A percentile compares a stretch with the other conserved stretches of the same genome.
Evolutionary conservation across 2,329 filamentous ascomycete species (phyloP).

Genomic region (Colletotrichum zoysiae): DNA sequence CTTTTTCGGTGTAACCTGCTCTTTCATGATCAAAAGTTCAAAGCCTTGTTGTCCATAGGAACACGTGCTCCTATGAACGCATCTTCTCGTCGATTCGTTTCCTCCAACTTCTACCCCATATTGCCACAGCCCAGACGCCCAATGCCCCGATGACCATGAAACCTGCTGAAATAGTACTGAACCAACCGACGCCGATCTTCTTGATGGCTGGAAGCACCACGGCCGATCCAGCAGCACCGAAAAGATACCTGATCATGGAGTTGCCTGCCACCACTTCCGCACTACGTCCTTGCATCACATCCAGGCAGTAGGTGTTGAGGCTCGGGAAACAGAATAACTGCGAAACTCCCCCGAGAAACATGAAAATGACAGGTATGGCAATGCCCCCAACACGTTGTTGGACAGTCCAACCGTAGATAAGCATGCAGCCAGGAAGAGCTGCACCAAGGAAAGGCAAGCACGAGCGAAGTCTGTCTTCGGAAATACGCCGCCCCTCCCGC

Average conservation of each 20-base stretch:
- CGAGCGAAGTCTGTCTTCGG: conserved; percentile 77
- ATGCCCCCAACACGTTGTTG: conserved; percentile 48
- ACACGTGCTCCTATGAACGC: neutral
- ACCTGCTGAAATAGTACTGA: conserved; percentile 72
- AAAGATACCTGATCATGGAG: conserved; percentile 82
- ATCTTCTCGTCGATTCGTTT: conserved; percentile 22
- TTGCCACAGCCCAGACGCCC: conserved; percentile 32
- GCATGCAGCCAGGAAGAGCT: conserved; percentile 72
- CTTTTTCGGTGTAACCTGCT: neutral
- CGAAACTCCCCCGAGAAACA: conserved; percentile 77
- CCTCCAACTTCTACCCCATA: conserved; percentile 35
- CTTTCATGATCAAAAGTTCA: neutral
- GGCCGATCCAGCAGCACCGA: conserved; percentile 78
- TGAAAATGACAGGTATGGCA: conserved; percentile 70
- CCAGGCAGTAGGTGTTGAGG: conserved; percentile 68
- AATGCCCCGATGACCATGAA: conserved; percentile 43
- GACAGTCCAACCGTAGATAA: conserved; percentile 74
- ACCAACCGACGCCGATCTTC: conserved; percentile 83
- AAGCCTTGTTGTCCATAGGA: neutral
- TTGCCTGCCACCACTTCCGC: conserved; percentile 72
- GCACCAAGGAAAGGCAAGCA: conserved; percentile 70
- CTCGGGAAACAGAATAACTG: conserved; percentile 78
- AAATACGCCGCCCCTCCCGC: conserved; percentile 67
- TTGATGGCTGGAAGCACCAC: conserved; percentile 81
- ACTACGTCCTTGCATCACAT: conserved; percentile 39